Conservation (phyloP, 2,329 filamentous ascomycete genomes). For the Colletotrichum lindemuthianum region DNA sequence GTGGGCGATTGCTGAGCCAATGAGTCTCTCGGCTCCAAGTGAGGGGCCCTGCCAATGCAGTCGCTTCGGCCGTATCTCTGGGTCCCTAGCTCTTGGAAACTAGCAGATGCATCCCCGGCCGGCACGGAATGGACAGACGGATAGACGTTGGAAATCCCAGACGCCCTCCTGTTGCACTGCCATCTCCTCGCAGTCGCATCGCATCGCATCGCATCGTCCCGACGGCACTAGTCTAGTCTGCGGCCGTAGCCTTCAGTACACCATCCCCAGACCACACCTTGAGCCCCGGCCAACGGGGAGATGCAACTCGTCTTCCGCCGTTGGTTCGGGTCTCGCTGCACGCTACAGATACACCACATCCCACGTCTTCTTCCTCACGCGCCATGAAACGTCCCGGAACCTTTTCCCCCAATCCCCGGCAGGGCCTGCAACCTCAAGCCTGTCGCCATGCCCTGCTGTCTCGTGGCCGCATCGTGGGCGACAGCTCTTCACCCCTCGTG, state of each 20-base stretch:
- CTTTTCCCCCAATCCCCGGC: conserved; percentile 20
- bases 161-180: conserved; percentile 19
- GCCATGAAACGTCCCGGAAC: conserved; percentile 26
- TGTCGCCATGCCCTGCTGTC: conserved; percentile 26
- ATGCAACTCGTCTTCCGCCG: conserved; percentile 29
- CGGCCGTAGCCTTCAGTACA: conserved; percentile 29
- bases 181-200: conserved; percentile 10
- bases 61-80: conserved; percentile 30
- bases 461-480: conserved; percentile 25
- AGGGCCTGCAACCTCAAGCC: conserved; percentile 14
- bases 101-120: conserved; percentile 27
- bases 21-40: neutral
- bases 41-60: conserved; percentile 19
- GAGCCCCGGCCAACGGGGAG: conserved; percentile 20
- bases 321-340: conserved; percentile 6
- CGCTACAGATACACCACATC: conserved; percentile 30
- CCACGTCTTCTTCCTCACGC: neutral
- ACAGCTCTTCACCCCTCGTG: conserved; percentile 32
- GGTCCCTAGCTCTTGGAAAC: conserved; percentile 13
- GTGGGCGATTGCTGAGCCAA: conserved; percentile 25
- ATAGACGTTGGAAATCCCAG: conserved; percentile 26
- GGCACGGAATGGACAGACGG: conserved; percentile 17
- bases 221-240: conserved; percentile 20
- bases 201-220: no score
- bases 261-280: conserved; percentile 1